phyloP scores from a whole-genome alignment of 108 stramenopile species.

The Seminavis robusta region DNA sequence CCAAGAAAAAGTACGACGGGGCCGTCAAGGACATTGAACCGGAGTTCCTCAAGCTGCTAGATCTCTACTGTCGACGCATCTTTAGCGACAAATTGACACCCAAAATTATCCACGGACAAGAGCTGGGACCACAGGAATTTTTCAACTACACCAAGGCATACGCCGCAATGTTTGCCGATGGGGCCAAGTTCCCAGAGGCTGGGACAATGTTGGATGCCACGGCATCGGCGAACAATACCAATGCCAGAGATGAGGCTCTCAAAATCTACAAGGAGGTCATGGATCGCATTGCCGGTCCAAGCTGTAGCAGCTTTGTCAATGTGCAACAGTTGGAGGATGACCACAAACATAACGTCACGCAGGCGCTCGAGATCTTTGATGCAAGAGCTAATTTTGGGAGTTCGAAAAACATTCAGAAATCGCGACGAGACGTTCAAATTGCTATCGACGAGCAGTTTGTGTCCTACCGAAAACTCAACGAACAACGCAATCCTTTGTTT shows the following conservation, averaged over 20 bases:
- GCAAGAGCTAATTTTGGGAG: constrained; percentile 93
- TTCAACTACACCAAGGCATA: constrained; percentile 90
- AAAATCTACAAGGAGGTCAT: constrained; percentile 81
- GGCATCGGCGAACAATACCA: constrained; percentile 91
- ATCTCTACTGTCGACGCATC: constrained; percentile 84
- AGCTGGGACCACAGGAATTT: constrained; percentile 90
- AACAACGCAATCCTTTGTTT: constrained; percentile 83
- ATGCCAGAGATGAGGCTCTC: constrained; percentile 79
- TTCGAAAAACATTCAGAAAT: constrained; percentile 58
- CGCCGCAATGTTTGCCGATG: constrained; percentile 88
- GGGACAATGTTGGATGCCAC: constrained; percentile 97
- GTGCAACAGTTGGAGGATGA: constrained; percentile 73
- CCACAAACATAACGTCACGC: constrained; percentile 44
- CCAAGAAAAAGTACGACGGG: constrained; percentile 92
- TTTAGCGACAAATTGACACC: constrained; percentile 76
- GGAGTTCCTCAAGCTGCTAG: constrained; percentile 80
- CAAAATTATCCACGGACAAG: constrained; percentile 85
- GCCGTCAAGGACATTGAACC: constrained; percentile 79
- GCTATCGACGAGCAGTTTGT: constrained; percentile 65
- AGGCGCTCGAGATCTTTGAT: constrained; percentile 73
- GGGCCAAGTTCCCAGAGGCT: constrained; percentile 91
- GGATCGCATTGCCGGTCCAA: constrained; percentile 84
- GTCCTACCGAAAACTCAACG: constrained; percentile 80
- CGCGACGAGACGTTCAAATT: constrained; percentile 54
- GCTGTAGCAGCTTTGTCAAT: constrained; percentile 62